Evolutionary conservation across 164 flowering plant genomes (phyloP).

Genomic region (Aristolochia californica): DNA sequence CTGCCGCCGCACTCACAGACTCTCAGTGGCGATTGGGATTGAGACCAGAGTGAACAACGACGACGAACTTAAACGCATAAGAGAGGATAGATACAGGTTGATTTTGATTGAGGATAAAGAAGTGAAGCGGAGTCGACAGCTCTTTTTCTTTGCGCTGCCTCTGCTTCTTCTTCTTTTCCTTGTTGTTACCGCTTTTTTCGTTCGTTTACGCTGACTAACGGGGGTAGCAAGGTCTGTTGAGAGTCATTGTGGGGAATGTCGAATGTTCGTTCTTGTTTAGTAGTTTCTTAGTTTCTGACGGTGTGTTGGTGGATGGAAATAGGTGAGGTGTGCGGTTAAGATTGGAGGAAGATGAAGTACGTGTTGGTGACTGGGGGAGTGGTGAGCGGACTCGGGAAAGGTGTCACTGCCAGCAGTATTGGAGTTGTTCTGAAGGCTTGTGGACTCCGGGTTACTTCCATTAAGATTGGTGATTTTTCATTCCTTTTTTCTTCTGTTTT

Average conservation of each 20-base stretch:
- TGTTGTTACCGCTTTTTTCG: too few relatives aligned
- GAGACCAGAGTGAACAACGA: too few relatives aligned
- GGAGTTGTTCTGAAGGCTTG: constrained; percentile 88
- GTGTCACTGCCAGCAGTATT: constrained; percentile 93
- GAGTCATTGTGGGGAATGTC: not conserved
- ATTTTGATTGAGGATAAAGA: too few relatives aligned
- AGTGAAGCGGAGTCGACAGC: too few relatives aligned
- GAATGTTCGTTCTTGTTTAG: constrained; percentile 2
- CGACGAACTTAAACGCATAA: too few relatives aligned
- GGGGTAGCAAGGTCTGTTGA: not conserved
- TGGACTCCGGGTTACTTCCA: constrained; percentile 86
- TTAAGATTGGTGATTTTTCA: constrained; percentile 59
- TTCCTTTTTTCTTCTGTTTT: not conserved
- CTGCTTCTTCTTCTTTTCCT: too few relatives aligned
- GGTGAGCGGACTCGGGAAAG: constrained; percentile 94
- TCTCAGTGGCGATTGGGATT: too few relatives aligned
- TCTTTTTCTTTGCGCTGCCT: too few relatives aligned
- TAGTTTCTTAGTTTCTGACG: not conserved
- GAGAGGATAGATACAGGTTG: too few relatives aligned
- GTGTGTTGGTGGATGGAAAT: not conserved
- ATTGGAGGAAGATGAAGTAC: constrained; percentile 59
- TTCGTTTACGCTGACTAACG: too few relatives aligned
- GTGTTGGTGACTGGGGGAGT: constrained; percentile 96
- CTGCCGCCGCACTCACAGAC: not conserved
- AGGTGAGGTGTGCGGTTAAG: not conserved